Conservation (phyloP, 148 eudicot species). For the Chenopodium suecicum region DNA sequence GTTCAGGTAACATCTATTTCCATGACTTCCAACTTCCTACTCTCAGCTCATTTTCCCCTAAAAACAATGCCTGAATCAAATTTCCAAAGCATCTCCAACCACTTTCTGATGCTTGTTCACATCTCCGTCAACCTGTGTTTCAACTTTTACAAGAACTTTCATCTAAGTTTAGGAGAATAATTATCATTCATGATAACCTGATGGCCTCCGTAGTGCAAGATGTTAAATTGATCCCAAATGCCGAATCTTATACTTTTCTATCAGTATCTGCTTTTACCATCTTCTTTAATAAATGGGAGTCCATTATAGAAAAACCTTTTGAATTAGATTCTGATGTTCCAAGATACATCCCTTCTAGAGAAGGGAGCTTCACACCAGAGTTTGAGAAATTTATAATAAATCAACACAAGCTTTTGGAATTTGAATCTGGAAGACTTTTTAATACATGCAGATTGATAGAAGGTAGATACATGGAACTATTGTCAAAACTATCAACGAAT, state of each 20-base stretch:
- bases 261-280: slow-evolving; percentile 47
- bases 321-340: slow-evolving; percentile 18
- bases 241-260: slow-evolving; percentile 48
- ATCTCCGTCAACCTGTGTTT: slow-evolving; percentile 41
- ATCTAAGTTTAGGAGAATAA: slow-evolving; percentile 23
- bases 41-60: slow-evolving; percentile 27
- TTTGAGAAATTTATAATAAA: slow-evolving; percentile 24
- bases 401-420: slow-evolving; percentile 23
- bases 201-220: slow-evolving; percentile 57
- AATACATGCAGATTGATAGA: slow-evolving; percentile 46
- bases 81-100: slow-evolving; percentile 54
- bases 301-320: slow-evolving; percentile 35
- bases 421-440: slow-evolving; percentile 37
- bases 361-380: slow-evolving; percentile 40
- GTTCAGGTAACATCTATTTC: slow-evolving; percentile 36
- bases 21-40: slow-evolving; percentile 51
- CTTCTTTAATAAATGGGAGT: slow-evolving; percentile 32
- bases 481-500: slow-evolving; percentile 21
- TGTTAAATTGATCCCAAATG: slow-evolving; percentile 34
- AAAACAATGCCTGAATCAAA: slow-evolving; percentile 21
- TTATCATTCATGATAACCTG: slow-evolving; percentile 50
- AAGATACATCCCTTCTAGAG: slow-evolving; percentile 16
- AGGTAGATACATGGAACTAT: slow-evolving; percentile 38
- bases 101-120: slow-evolving; percentile 29
- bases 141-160: slow-evolving; percentile 40